These are phyloP conservation scores for Auricularia auricula-judae DNA, from an alignment of 768 basidiomycete species.

Conservation along the genomic window DNA sequence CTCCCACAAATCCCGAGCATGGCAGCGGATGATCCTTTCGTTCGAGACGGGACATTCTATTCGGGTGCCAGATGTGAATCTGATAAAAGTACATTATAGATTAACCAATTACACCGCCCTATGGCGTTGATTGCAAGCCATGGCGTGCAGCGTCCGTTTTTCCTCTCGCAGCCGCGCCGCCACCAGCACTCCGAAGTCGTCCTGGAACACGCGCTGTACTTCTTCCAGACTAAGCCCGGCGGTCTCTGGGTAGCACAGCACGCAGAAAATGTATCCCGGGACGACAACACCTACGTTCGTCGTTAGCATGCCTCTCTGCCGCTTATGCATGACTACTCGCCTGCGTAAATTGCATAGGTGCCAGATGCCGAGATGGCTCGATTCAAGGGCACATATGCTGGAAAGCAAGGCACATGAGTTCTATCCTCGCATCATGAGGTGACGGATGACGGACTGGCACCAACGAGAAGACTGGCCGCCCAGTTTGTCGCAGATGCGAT, in stretches of 20 bases:
- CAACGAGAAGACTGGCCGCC: conserved; percentile 66
- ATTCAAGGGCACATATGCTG: conserved; percentile 67
- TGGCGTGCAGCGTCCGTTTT: not conserved
- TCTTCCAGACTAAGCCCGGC: conserved; percentile 63
- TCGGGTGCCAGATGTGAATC: no score
- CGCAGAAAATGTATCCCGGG: conserved; percentile 57
- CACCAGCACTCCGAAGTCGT: conserved; percentile 14
- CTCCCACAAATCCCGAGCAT: no score
- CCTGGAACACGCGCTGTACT: conserved; percentile 23
- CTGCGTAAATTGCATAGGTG: conserved; percentile 69
- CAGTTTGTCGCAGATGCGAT: conserved; percentile 70
- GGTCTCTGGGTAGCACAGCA: conserved; percentile 70
- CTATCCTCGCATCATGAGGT: not conserved
- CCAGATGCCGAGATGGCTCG: conserved; percentile 59
- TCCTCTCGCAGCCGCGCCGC: not conserved
- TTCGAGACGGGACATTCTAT: no score
- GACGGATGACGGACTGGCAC: conserved; percentile 28
- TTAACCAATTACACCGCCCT: no score
- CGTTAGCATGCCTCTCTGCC: not conserved
- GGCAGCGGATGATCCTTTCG: no score
- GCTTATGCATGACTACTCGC: conserved; percentile 32
- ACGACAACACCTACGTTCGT: conserved; percentile 14
- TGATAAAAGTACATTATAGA: no score
- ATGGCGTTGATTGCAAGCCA: not conserved
- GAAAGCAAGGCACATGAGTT: not conserved